Conservation (phyloP, 108 stramenopile species). For the Pseudonitzschia multiseries region DNA sequence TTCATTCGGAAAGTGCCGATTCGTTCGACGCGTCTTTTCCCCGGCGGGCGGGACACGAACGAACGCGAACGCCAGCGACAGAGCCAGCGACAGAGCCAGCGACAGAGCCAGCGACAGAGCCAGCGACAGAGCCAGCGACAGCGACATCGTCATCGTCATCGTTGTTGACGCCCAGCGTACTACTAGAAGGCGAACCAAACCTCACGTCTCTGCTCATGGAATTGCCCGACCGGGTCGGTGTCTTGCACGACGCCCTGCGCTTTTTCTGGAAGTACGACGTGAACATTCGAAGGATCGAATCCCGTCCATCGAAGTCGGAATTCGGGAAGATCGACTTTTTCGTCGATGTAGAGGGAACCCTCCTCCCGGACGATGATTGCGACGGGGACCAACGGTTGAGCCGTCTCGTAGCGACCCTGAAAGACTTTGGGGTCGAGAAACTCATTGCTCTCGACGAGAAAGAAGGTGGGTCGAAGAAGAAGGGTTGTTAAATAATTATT, state of each 20-base stretch:
- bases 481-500: too few species aligned
- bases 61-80: too few species aligned
- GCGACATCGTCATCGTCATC: too few species aligned
- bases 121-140: too few species aligned
- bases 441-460: constrained; percentile 83
- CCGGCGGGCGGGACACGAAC: too few species aligned
- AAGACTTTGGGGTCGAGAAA: constrained; percentile 53
- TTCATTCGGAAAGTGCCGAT: too few species aligned
- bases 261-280: constrained; percentile 94
- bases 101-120: too few species aligned
- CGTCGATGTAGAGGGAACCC: constrained; percentile 73
- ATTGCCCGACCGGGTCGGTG: constrained; percentile 81
- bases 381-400: neutral
- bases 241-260: constrained; percentile 83
- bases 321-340: constrained; percentile 71
- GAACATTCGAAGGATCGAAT: constrained; percentile 90
- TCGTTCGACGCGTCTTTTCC: too few species aligned
- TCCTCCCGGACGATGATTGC: neutral
- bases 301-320: constrained; percentile 61
- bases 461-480: constrained; percentile 28
- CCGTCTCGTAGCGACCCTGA: constrained; percentile 19
- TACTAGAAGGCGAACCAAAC: too few species aligned
- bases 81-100: too few species aligned
- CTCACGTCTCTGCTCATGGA: constrained; percentile 80
- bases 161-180: too few species aligned